Conservation (phyloP, 768 basidiomycete species). For the Suillus plorans region DNA sequence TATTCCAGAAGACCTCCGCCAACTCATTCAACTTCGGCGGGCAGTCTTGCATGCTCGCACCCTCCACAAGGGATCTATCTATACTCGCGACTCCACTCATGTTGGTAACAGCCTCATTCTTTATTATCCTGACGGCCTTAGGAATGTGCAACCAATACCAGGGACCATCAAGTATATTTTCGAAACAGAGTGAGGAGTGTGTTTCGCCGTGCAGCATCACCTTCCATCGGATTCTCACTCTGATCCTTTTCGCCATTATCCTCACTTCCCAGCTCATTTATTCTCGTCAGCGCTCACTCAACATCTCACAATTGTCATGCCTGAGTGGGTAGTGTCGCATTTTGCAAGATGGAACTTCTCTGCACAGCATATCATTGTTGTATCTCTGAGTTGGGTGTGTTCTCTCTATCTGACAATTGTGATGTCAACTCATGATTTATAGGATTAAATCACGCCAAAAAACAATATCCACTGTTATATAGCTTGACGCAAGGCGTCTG, state of each 20-base stretch:
- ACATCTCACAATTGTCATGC: neutral
- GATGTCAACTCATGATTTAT: too few species aligned
- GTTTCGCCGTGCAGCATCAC: too few species aligned
- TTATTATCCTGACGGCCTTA: too few species aligned
- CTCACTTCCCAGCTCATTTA: neutral
- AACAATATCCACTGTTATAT: too few species aligned
- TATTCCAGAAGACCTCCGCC: neutral
- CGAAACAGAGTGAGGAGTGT: too few species aligned
- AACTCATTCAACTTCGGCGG: neutral
- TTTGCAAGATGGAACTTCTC: neutral
- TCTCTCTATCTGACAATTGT: too few species aligned
- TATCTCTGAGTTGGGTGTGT: neutral
- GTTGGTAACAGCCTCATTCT: too few species aligned
- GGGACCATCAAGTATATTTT: too few species aligned
- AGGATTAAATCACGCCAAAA: too few species aligned
- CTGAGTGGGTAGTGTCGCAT: constrained; percentile 10
- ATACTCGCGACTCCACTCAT: neutral
- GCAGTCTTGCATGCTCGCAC: constrained; percentile 2
- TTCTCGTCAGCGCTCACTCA: neutral
- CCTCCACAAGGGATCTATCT: constrained; percentile 4
- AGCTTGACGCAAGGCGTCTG: too few species aligned
- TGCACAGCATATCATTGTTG: neutral
- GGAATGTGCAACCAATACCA: too few species aligned
- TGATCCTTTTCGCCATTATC: constrained; percentile 7
- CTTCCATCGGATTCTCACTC: too few species aligned